Evolutionary conservation across 208 protist species (phyloP), one percentile per base, ranked within the genome.

Genomic region (Leptomonas pyrrhocoris): DNA sequence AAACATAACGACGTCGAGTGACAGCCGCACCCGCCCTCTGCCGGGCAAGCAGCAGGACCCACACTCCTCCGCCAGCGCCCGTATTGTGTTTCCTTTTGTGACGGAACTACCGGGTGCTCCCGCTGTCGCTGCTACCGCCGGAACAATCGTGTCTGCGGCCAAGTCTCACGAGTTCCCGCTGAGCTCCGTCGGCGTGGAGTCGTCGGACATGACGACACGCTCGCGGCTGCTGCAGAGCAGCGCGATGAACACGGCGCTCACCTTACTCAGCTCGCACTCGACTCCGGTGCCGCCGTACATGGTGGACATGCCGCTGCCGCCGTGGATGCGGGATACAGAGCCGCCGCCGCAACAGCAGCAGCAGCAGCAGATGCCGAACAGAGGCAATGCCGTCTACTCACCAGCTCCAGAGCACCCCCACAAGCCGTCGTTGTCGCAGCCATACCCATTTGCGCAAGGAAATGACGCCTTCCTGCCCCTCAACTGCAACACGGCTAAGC

Each of bases 1-100:
- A 1, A 60, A 60, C 58, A 59, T 36, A 49, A 65, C 68, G 21
- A 66, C 58, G 12, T 65, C 68, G 15, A 73, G 42, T 23, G 21
- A 63, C n/a, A 65, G 57, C 48, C 28, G 5, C 25, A 45, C 42
- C 9, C 23, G 21, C 25, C 60, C 40, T 5, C 8, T 2, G 6
- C 21, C 13, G 38, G 8, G 19, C 2, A 50, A 25, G n/a, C 27
- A 25, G 46, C 13, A 1, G 13, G 9, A 51, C 36, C 16, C 13
- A 2, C 0, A 9, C 34, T 28, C 25, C 7, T 27, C 34, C 15
- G 23, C 42, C 53, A 70, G 27, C 54, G 13, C 11, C 13, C n/a
- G 55, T 9, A 46, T 31, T 27, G 21, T 28, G 7, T 53, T 56
- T 38, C 31, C 64, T 0, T 61, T 51, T 18, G 19, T 30, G 16